These are phyloP conservation scores for Tieghemiomyces parasiticus DNA, from an alignment of 192 early-diverging fungal genomes.

Conservation along the genomic window DNA sequence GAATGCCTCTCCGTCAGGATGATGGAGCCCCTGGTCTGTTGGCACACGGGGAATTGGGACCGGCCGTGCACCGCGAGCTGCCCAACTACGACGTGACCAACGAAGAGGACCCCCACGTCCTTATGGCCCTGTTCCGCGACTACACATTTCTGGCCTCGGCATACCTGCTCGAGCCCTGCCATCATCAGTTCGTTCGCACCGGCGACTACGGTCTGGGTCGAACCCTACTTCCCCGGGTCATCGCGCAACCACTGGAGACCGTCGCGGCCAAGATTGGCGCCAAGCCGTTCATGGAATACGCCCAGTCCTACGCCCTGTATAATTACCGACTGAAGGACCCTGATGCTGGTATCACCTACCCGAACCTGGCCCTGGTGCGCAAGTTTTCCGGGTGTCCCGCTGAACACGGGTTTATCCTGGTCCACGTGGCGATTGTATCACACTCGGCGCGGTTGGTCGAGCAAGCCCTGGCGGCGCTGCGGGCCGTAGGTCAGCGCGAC, in stretches of 20 bases:
- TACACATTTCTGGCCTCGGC: constrained; percentile 77
- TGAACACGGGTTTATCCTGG: constrained; percentile 72
- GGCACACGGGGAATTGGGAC: constrained; percentile 63
- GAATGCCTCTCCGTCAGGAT: constrained; percentile 55
- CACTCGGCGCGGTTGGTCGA: constrained; percentile 52
- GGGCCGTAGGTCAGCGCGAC: constrained; percentile 28
- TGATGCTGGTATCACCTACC: constrained; percentile 30
- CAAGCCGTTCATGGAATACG: constrained; percentile 68
- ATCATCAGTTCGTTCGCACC: constrained; percentile 51
- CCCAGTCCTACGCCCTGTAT: constrained; percentile 64
- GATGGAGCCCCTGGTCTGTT: constrained; percentile 64
- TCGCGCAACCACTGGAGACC: constrained; percentile 59
- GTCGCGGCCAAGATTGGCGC: constrained; percentile 55
- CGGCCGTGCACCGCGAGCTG: constrained; percentile 51
- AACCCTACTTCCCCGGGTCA: constrained; percentile 51
- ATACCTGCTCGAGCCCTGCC: constrained; percentile 81
- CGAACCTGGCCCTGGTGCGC: constrained; percentile 66
- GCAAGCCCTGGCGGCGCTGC: constrained; percentile 39
- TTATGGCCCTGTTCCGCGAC: constrained; percentile 71
- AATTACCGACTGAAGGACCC: constrained; percentile 67
- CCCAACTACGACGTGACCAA: constrained; percentile 57
- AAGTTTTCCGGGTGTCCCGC: constrained; percentile 55
- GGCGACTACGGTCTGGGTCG: constrained; percentile 70
- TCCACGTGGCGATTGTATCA: constrained; percentile 79
- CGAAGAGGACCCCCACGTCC: constrained; percentile 50